Conservation (phyloP, 805 yeast species). For the Candida multigemmis region DNA sequence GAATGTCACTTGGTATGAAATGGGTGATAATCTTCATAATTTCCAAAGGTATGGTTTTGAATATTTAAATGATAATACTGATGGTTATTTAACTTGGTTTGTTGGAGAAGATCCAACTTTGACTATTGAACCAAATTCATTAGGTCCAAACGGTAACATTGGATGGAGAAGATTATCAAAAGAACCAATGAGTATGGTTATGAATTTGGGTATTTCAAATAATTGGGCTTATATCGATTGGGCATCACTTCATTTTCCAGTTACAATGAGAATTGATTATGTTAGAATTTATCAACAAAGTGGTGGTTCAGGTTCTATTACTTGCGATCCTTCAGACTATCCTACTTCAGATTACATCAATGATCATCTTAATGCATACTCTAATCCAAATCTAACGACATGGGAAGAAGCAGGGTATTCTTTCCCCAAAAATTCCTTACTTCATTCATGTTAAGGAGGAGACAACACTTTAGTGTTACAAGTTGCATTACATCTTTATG, state of each 20-base stretch:
- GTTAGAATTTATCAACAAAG: constrained; percentile 89
- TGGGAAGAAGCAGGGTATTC: constrained; percentile 72
- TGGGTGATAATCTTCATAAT: constrained; percentile 38
- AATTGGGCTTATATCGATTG: constrained; percentile 94
- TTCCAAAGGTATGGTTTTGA: constrained; percentile 77
- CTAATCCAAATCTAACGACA: constrained; percentile 56
- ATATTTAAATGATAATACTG: constrained; percentile 49
- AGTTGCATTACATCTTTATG: too few relatives aligned
- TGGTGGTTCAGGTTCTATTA: constrained; percentile 43
- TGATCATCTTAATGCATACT: constrained; percentile 60
- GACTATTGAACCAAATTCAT: constrained; percentile 62
- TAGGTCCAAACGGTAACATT: constrained; percentile 87
- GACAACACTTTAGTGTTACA: too few relatives aligned
- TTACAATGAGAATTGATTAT: constrained; percentile 66
- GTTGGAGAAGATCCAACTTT: constrained; percentile 75
- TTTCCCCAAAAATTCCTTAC: constrained; percentile 29
- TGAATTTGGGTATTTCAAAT: constrained; percentile 86
- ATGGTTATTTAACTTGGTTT: constrained; percentile 79
- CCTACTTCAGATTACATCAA: constrained; percentile 84
- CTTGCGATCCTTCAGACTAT: constrained; percentile 80
- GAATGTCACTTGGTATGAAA: constrained; percentile 76
- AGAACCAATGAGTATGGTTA: constrained; percentile 87
- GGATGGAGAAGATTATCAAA: constrained; percentile 74
- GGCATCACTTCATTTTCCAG: constrained; percentile 74
- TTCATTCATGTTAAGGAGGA: constrained; percentile 11